Evolutionary conservation across 208 protist species (phyloP), one percentile per base, ranked within the genome.

Genomic region (Wallacemonas sp.): DNA sequence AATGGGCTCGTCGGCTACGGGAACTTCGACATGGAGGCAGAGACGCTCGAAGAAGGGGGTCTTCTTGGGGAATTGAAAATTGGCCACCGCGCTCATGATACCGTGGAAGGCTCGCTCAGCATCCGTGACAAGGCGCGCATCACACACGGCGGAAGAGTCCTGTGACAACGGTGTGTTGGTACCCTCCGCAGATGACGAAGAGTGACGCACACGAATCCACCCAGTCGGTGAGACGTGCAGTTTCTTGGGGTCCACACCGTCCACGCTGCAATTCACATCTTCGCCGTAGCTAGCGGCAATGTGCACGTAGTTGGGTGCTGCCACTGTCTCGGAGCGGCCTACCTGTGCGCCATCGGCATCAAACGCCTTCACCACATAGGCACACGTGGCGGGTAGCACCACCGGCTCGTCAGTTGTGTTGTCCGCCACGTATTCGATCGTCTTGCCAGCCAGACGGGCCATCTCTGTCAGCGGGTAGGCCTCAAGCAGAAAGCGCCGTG

Each of bases 51-150:
- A 53, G 21, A 33, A 53, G 13, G 45, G 45, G 24, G 45, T 9
- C 45, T 53, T 53, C 9, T 4, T 26, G 10, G 45, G 13, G 24
- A 53, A 53, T 17, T 53, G 26, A 26, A 53, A 53, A 26, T 53
- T 53, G 24, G 26, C 24, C 45, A 53, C 45, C 10, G 45, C 45
- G 24, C 6, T 32, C 45, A 53, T 53, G 45, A 53, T 53, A 26
- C 45, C 45, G 45, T 53, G 45, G 19, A 53, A 53, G 45, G 45
- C 45, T 19, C 45, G 45, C 45, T 53, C 45, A 9, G 45, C 45
- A 53, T 53, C 45, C 13, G 45, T 53, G 24, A 53, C 4, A 5
- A 53, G 45, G 9, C 45, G 45, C 26, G 26, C 45, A 29, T 53
- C 45, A 10, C 45, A 26, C 17, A 53, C 13, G 13, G 45, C 45